phyloP scores from a whole-genome alignment of 164 flowering plant species.

The Taxillus chinensis region DNA sequence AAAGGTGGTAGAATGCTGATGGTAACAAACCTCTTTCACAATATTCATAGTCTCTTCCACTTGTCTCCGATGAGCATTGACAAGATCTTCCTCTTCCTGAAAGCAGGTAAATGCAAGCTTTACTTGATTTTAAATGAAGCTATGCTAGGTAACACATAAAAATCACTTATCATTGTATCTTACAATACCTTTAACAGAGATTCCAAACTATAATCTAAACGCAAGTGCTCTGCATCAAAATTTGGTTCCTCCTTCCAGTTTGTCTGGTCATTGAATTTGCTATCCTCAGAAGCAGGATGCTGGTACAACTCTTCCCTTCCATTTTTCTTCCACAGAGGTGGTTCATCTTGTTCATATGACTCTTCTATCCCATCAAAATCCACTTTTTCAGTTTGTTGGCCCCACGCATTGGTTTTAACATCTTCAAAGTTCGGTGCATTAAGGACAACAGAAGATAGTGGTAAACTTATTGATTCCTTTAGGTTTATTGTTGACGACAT shows the following conservation, averaged over 20 bases:
- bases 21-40: background rate
- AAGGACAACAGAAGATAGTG: conserved; percentile 29
- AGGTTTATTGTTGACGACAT: conserved; percentile 29
- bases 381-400: conserved; percentile 38
- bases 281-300: background rate
- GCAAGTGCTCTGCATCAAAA: background rate
- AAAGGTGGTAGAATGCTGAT: background rate
- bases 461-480: conserved; percentile 42
- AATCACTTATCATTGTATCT: background rate
- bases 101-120: background rate
- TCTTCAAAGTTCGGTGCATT: conserved; percentile 28
- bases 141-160: background rate
- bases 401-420: conserved; percentile 32
- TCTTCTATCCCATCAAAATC: conserved; percentile 3
- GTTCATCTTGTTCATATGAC: background rate
- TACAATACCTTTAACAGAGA: background rate
- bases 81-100: background rate
- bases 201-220: background rate
- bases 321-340: background rate
- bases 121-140: background rate
- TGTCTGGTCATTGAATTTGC: background rate
- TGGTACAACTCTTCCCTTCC: background rate
- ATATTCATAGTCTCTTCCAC: background rate
- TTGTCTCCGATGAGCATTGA: background rate
- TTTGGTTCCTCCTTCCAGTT: background rate